A percentile compares a stretch with the other conserved stretches of the same genome.
These are phyloP conservation scores for Lactarius hengduanensis DNA, from an alignment of 768 basidiomycete species.

Conservation along the genomic window DNA sequence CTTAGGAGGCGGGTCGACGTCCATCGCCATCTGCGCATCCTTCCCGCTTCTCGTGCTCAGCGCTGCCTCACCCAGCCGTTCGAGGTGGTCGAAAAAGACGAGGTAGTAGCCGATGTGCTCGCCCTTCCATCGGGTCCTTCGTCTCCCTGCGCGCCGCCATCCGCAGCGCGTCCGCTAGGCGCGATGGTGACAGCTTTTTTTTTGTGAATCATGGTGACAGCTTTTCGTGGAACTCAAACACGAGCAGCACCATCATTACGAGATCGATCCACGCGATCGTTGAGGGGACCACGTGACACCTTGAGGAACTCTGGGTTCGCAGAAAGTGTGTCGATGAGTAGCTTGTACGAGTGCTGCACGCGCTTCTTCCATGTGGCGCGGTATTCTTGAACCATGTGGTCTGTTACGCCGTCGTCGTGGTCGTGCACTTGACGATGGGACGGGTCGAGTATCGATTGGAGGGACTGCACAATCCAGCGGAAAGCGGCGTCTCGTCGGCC, in stretches of 20 bases:
- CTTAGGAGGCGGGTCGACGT: slow-evolving; percentile 14
- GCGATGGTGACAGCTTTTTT: too few species aligned
- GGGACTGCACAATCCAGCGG: slow-evolving; percentile 53
- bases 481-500: slow-evolving; percentile 52
- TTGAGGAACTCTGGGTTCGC: slow-evolving; percentile 2
- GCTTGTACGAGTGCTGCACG: slow-evolving; percentile 18
- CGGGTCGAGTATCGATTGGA: slow-evolving; percentile 50
- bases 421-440: slow-evolving; percentile 32
- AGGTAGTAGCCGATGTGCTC: slow-evolving; percentile 3
- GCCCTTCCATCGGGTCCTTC: slow-evolving; percentile 20
- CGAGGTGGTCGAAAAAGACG: slow-evolving; percentile 13
- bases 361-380: slow-evolving; percentile 8
- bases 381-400: slow-evolving; percentile 46
- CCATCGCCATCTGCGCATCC: background rate
- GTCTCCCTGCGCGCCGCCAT: slow-evolving; percentile 15
- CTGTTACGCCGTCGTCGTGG: slow-evolving; percentile 42
- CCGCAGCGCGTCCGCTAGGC: slow-evolving; percentile 16
- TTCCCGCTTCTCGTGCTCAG: background rate
- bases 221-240: slow-evolving; percentile 17
- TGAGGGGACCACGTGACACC: slow-evolving; percentile 19
- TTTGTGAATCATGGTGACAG: too few species aligned
- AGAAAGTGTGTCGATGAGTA: slow-evolving; percentile 18
- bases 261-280: slow-evolving; percentile 29
- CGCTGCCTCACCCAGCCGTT: slow-evolving; percentile 8
- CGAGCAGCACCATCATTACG: slow-evolving; percentile 23